phyloP scores from a whole-genome alignment of 768 basidiomycete genomes.

The Atractiella rhizophila region DNA sequence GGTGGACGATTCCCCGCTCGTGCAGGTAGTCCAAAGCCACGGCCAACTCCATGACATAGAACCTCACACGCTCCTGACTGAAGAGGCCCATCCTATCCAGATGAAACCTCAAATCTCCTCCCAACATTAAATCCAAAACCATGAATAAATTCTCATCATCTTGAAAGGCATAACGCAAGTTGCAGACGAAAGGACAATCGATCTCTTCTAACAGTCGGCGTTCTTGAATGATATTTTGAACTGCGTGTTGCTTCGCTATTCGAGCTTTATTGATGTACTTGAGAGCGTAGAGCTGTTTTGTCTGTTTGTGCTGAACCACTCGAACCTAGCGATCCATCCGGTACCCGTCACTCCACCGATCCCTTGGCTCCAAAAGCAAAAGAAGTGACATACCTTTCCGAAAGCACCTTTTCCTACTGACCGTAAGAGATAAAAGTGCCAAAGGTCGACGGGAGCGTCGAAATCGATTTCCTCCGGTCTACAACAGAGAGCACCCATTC shows the following conservation, averaged over 20 bases:
- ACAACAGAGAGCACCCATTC: slow-evolving; percentile 27
- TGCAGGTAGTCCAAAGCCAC: slow-evolving; percentile 75
- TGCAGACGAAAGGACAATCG: slow-evolving; percentile 18
- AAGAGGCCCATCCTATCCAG: slow-evolving; percentile 18
- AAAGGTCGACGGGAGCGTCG: slow-evolving; percentile 64
- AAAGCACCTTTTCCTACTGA: slow-evolving; percentile 94
- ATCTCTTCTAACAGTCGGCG: slow-evolving; percentile 79
- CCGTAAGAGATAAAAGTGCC: slow-evolving; percentile 85
- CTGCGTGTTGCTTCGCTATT: slow-evolving; percentile 68
- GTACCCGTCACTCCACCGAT: slow-evolving; percentile 1
- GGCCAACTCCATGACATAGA: slow-evolving; percentile 71
- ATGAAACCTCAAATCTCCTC: slow-evolving; percentile 36
- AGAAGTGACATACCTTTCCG: slow-evolving; percentile 47
- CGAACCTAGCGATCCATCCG: slow-evolving; percentile 37
- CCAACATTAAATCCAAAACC: slow-evolving; percentile 54
- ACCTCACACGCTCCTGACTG: slow-evolving; percentile 17
- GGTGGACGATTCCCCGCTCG: slow-evolving; percentile 80
- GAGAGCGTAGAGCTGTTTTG: slow-evolving; percentile 70
- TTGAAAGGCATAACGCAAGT: slow-evolving; percentile 57
- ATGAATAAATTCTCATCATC: slow-evolving; percentile 94
- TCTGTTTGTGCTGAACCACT: slow-evolving; percentile 84
- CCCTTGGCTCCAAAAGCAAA: background rate
- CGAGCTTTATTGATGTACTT: slow-evolving; percentile 95
- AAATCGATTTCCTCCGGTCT: slow-evolving; percentile 49
- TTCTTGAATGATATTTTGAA: slow-evolving; percentile 84